These are phyloP conservation scores for Clarireedia monteithiana DNA, from an alignment of 2,329 filamentous ascomycete genomes.

Conservation along the genomic window DNA sequence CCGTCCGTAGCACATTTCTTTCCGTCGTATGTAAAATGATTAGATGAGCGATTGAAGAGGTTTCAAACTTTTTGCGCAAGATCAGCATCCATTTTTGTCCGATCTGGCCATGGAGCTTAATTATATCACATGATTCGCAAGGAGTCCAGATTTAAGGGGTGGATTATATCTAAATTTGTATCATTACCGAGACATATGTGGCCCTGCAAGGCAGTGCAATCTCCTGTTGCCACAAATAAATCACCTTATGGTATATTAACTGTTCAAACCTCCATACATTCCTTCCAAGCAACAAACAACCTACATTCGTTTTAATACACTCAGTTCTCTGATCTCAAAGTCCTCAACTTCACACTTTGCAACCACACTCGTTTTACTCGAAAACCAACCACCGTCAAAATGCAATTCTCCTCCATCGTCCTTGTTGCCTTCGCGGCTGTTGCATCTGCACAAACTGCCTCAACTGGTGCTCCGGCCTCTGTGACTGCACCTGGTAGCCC, in stretches of 20 bases:
- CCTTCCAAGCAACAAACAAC: not conserved
- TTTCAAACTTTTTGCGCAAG: conserved; percentile 1
- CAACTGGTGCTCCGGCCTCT: conserved; percentile 1
- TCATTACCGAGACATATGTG: conserved; percentile 8
- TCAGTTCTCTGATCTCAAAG: not conserved
- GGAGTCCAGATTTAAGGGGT: not conserved
- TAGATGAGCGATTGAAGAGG: not conserved
- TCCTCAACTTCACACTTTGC: not conserved
- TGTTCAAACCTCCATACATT: not conserved
- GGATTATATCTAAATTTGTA: conserved; percentile 3
- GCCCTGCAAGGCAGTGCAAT: conserved; percentile 9
- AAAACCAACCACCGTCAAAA: conserved; percentile 7
- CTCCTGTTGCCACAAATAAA: conserved; percentile 9
- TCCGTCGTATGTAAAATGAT: conserved; percentile 6
- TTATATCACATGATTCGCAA: conserved; percentile 5
- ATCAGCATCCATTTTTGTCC: conserved; percentile 1
- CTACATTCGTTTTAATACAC: conserved; percentile 5
- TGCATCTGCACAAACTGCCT: conserved; percentile 13
- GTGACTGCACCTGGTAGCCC: not conserved
- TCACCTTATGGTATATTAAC: conserved; percentile 7
- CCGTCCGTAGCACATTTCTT: not conserved
- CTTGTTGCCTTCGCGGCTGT: conserved; percentile 12
- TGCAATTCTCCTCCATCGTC: conserved; percentile 12
- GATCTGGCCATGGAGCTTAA: not conserved
- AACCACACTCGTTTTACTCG: not conserved